A percentile compares a stretch with the other conserved stretches of the same genome.
These are phyloP conservation scores for Paramecium bursaria DNA, from an alignment of 73 alveolate species.

Conservation along the genomic window DNA sequence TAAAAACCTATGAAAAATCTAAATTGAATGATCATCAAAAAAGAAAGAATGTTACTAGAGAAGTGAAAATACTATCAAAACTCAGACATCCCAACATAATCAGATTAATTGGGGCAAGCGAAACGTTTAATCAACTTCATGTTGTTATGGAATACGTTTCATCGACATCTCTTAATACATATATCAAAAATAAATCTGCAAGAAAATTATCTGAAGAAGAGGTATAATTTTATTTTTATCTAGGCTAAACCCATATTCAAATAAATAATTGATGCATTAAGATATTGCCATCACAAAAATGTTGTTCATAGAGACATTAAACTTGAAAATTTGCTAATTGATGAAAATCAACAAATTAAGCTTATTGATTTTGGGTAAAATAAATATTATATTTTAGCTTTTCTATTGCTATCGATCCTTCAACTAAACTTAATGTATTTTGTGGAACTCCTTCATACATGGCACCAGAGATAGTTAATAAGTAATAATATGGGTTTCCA, in stretches of 20 bases:
- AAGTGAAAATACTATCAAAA: conserved; percentile 71
- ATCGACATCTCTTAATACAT: conserved; percentile 84
- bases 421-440: conserved; percentile 77
- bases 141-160: conserved; percentile 89
- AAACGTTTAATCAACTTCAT: conserved; percentile 78
- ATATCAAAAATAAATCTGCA: conserved; percentile 71
- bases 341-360: conserved; percentile 77
- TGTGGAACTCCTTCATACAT: conserved; percentile 95
- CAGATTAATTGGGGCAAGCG: conserved; percentile 79
- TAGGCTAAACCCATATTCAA: conserved; percentile 81
- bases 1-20: conserved; percentile 71
- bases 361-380: conserved; percentile 93
- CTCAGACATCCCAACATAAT: conserved; percentile 88
- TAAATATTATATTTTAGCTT: conserved; percentile 67
- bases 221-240: too few species aligned
- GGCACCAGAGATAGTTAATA: conserved; percentile 90
- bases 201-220: conserved; percentile 83
- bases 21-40: conserved; percentile 71
- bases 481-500: conserved; percentile 74
- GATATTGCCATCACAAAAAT: conserved; percentile 83
- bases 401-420: conserved; percentile 69
- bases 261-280: conserved; percentile 83
- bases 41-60: conserved; percentile 72
- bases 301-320: conserved; percentile 93
- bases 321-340: conserved; percentile 88